Conservation (phyloP, 2,329 filamentous ascomycete species). For the Fusarium burgessii region DNA sequence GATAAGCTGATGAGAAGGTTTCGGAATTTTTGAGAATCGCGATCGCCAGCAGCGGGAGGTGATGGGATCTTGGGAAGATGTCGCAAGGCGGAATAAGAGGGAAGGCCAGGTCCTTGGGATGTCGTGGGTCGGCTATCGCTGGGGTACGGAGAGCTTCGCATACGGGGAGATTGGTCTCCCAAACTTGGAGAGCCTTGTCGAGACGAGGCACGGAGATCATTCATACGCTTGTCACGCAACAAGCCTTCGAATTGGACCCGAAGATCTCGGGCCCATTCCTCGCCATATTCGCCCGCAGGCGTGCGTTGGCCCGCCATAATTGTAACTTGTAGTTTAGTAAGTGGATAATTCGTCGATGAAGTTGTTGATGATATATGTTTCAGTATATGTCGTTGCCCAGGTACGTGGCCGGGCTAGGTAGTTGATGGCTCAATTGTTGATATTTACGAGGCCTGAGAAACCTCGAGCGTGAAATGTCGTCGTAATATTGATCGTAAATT, state of each 20-base stretch:
- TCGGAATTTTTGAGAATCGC: slow-evolving; percentile 78
- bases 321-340: slow-evolving; percentile 7
- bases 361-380: slow-evolving; percentile 5
- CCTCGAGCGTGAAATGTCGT: slow-evolving; percentile 27
- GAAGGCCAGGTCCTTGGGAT: slow-evolving; percentile 58
- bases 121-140: slow-evolving; percentile 60
- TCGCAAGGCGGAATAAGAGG: slow-evolving; percentile 62
- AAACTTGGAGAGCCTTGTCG: slow-evolving; percentile 71
- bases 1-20: slow-evolving; percentile 89
- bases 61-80: slow-evolving; percentile 73
- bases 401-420: slow-evolving; percentile 12
- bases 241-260: slow-evolving; percentile 88
- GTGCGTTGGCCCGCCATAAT: slow-evolving; percentile 56
- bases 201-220: slow-evolving; percentile 69
- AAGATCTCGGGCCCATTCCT: slow-evolving; percentile 82
- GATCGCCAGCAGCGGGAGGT: slow-evolving; percentile 74
- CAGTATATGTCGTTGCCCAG: slow-evolving; percentile 28
- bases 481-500: slow-evolving; percentile 43
- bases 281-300: slow-evolving; percentile 65
- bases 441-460: slow-evolving; percentile 35
- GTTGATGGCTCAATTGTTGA: slow-evolving; percentile 31
- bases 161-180: slow-evolving; percentile 63
- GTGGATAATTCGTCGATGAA: slow-evolving; percentile 4
- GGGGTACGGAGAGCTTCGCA: slow-evolving; percentile 56
- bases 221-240: slow-evolving; percentile 87